Conservation (phyloP, 2,329 filamentous ascomycete genomes). For the Aspergillus floridensis region DNA sequence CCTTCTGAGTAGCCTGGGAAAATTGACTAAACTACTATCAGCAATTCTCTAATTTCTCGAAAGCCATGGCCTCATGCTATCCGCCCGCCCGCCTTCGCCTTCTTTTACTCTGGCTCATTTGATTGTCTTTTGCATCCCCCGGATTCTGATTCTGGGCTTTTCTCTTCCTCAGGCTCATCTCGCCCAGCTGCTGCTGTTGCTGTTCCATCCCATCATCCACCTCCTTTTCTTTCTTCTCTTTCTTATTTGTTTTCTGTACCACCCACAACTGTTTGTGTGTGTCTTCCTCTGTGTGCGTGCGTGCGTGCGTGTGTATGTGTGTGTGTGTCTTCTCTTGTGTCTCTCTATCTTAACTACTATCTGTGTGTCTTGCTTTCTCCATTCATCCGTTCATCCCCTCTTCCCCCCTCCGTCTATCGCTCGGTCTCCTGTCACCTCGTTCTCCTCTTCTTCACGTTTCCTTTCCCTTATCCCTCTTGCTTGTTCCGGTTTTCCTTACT, state of each 20-base stretch:
- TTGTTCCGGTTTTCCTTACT: constrained; percentile 1
- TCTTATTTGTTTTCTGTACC: constrained; percentile 23
- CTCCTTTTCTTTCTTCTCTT: constrained; percentile 4
- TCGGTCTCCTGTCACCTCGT: neutral
- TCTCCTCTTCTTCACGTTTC: neutral
- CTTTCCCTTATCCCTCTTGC: neutral
- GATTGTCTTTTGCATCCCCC: constrained; percentile 22
- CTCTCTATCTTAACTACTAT: too few relatives aligned
- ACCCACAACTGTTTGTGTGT: constrained; percentile 14
- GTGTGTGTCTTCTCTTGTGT: neutral
- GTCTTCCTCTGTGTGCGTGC: constrained; percentile 3
- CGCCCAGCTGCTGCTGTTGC: neutral
- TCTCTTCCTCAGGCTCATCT: constrained; percentile 26
- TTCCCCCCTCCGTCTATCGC: constrained; percentile 1
- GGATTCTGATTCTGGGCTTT: constrained; percentile 26
- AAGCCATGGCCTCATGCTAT: constrained; percentile 30
- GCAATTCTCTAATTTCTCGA: neutral
- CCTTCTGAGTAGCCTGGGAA: neutral
- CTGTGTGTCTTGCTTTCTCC: neutral
- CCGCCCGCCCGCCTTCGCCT: constrained; percentile 30
- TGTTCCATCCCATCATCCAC: neutral
- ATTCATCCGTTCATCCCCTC: neutral
- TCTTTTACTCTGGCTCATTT: constrained; percentile 14
- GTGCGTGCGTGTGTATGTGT: neutral
- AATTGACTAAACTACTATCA: neutral